Base-by-base conservation (phyloP, 441 rosid genomes). In the Mallotus japonicus region DNA sequence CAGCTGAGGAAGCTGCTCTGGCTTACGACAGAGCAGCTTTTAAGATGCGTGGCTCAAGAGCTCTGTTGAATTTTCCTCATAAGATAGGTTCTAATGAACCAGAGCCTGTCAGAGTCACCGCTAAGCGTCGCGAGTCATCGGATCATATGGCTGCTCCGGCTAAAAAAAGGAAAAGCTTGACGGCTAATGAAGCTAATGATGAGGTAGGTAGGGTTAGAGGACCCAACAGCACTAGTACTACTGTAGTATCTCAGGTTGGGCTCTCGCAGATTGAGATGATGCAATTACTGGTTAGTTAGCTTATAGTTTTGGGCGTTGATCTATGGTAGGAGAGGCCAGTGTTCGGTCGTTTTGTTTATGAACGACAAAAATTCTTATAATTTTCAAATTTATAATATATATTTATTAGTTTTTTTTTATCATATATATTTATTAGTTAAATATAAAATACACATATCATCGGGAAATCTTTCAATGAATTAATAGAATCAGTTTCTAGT, bases 1-100 rank as follows among this genome's bases (percentile, higher is more conserved):
- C 96, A 49, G 96, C 94, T 16, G 96, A 91, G 81, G 95, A 87
- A 17, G 98, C 97, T 24, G 97, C 96, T 63, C 70, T 90, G 76
- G 95, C 95, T 75, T 90, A 92, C 40, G 96, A 92, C 69, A 77
- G 81, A 70, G 96, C 96, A 0, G 98, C 98, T 10, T 91, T 86
- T 56, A 86, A 93, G 80, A 92, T 89, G 92, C 87, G 96, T 32
- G 96, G 96, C 54, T 92, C 98, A 8, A 85, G 88, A 65, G 96
- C 98, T 40, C 54, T 89, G 67, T 78, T 92, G 42, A 92, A 92
- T 78, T 92, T 92, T 42, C 95, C 98, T 0, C 85, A 86, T 42
- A 84, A 86, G 73, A 84, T 93, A 42, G 90, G 89, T 13, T 86
- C 91, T 0, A 88, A 90, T 11, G 96, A 93, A 77, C 96, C 98